Base-by-base conservation (phyloP, 2,329 filamentous ascomycete species). In the Daldinia sp. region DNA sequence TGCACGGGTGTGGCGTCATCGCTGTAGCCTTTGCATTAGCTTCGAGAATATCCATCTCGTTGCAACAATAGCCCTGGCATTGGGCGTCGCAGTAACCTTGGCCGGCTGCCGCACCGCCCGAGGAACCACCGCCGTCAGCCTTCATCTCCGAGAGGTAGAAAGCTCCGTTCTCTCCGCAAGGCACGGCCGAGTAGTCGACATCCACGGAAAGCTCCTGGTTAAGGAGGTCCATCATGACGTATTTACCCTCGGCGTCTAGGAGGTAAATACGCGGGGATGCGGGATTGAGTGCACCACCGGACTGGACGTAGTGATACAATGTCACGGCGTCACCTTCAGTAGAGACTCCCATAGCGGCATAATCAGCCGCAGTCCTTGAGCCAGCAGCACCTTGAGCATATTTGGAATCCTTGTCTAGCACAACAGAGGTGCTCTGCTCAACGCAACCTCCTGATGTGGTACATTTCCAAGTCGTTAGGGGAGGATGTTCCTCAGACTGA, bases 121-220 rank as follows among this genome's bases (percentile, higher is more conserved):
- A 58, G 5, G 58, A 34, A 0, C 62, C 62, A 0, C 62, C 62
- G 10, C 62, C 62, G 45, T 65, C 58, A 19, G 54, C 54, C 21
- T 58, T 35, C 62, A 65, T 65, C 52, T 65, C 62, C 27, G 58
- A 62, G 4, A 65, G 50, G n/a, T 65, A 65, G 34, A 65, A 45
- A 0, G 62, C 62, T 2, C 62, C 62, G 27, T 65, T 65, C 45
- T 65, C 62, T n/a, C 62, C 62, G 58, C 62, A 65, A 1, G 62
- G 62, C 2, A 62, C 62, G 3, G 35, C 43, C 13, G 62, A 65
- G 50, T 65, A 65, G 54, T 65, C 62, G 19, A 65, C 62, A 7
- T 62, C 54, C n/a, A 65, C 58, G 15, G 58, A 62, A 11, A 65
- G 29, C 45, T 65, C 62, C 32, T 65, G 58, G 50, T 61, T 61